Evolutionary conservation across 441 rosid species (phyloP).

Genomic region (Gossypium gossypioides): DNA sequence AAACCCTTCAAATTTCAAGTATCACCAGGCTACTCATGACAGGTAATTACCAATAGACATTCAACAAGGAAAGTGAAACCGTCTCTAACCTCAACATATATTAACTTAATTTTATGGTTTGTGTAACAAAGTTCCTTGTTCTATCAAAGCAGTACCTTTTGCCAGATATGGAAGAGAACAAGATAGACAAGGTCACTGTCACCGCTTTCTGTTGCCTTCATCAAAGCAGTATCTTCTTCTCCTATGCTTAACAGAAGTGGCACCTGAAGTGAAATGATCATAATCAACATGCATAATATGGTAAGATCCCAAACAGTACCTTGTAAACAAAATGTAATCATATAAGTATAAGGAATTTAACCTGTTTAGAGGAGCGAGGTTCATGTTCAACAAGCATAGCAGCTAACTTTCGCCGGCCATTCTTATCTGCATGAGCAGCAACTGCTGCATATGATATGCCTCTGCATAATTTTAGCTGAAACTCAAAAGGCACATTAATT

Average conservation of each 20-base stretch:
- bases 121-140: neutral
- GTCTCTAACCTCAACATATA: neutral
- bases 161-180: conserved; percentile 93
- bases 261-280: conserved; percentile 41
- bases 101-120: neutral
- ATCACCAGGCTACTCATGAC: too few relatives aligned
- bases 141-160: conserved; percentile 42
- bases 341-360: conserved; percentile 11
- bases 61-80: neutral
- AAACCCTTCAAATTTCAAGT: too few relatives aligned
- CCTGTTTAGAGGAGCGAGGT: conserved; percentile 95
- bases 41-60: neutral
- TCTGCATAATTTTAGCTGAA: conserved; percentile 80
- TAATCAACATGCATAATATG: neutral
- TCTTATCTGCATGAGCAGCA: conserved; percentile 97
- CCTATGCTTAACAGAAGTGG: conserved; percentile 91
- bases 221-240: conserved; percentile 90
- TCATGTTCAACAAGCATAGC: conserved; percentile 96
- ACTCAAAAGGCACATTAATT: conserved; percentile 20
- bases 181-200: conserved; percentile 92
- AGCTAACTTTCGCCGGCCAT: conserved; percentile 81
- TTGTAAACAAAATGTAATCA: neutral
- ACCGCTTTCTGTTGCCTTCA: conserved; percentile 91
- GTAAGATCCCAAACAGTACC: neutral
- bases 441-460: conserved; percentile 97